Evolutionary conservation across 495 filamentous ascomycete species (phyloP), one percentile per base, ranked within the genome.

Genomic region (Penicillium crystallinum): DNA sequence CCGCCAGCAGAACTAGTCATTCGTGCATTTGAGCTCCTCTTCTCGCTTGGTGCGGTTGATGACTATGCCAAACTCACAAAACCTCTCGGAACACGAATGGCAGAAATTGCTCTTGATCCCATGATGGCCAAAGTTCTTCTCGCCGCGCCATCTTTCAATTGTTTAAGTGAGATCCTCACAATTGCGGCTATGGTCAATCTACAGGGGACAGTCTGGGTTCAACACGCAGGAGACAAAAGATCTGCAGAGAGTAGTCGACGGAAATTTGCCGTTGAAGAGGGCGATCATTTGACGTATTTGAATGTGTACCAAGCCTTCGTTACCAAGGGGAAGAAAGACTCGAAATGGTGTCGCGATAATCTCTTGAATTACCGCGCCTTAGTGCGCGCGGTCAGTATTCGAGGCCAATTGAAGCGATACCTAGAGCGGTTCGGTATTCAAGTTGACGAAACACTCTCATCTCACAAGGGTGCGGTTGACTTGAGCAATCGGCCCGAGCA

Each of bases 161-260:
- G 91, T 62, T 67, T 91, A 25, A 86, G 83, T 61, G 91, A 96
- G 67, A 87, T 97, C 19, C 74, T 99, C 14, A 86, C 84, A 6
- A 95, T 97, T 58, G 91, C 95, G 23, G 91, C 93, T 31, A 97
- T 99, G 95, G 88, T 89, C 30, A 93, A 84, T 58, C 76, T 95
- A 1, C 86, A 90, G 47, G 87, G 89, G 14, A 81, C 80, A 17
- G 78, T 96, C 23, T 96, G 88, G 86, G 82, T 91, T 44, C 80
- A 89, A 48, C 85, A 88, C 54, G 83, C 89, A 8, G 87, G 82
- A 12, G 83, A 86, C 52, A 88, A 84, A 61, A 91, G 86, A 55
- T 68, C 76, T 29, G 77, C 81, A 29, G 90, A 96, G 57, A 84
- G 78, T 34, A 78, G 81, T 30, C 82, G 87, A 37, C 77, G 89